Evolutionary conservation across 179 eudicot species (phyloP).

Genomic region (Gypsophila paniculata): DNA sequence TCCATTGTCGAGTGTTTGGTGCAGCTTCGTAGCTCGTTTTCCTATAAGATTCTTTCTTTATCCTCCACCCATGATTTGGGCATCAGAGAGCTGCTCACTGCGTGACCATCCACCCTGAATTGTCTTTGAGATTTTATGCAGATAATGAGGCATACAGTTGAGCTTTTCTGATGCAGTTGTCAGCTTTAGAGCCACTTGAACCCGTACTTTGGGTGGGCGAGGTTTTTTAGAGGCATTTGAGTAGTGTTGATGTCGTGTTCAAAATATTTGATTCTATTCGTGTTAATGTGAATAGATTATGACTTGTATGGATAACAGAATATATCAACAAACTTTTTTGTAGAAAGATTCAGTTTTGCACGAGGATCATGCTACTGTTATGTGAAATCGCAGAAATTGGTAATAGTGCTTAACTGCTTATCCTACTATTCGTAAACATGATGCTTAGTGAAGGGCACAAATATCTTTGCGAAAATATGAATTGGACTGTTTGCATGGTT

Average conservation of each 20-base stretch:
- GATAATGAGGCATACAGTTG: neutral
- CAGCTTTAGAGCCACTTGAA: neutral
- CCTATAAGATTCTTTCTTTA: constrained; percentile 7
- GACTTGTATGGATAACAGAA: constrained; percentile 19
- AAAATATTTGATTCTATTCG: neutral
- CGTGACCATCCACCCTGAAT: constrained; percentile 5
- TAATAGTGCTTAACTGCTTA: neutral
- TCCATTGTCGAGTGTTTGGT: constrained; percentile 15
- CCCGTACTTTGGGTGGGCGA: neutral
- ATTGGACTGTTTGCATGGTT: neutral
- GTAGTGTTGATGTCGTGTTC: constrained; percentile 4
- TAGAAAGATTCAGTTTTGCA: constrained; percentile 14
- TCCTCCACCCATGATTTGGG: constrained; percentile 14
- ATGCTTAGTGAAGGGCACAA: neutral
- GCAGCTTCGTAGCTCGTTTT: constrained; percentile 10
- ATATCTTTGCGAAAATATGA: neutral
- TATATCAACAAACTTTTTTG: constrained; percentile 11
- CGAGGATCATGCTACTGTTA: constrained; percentile 13
- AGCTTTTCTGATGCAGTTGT: neutral
- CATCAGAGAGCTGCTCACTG: neutral
- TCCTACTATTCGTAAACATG: neutral
- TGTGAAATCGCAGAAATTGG: constrained; percentile 10
- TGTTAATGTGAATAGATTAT: constrained; percentile 15
- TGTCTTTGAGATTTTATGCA: neutral
- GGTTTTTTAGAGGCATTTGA: neutral